A percentile compares a stretch with the other conserved stretches of the same genome.
These are phyloP conservation scores for Ceratobasidium sp. DNA, from an alignment of 1,284 basidiomycete species.

Conservation along the genomic window DNA sequence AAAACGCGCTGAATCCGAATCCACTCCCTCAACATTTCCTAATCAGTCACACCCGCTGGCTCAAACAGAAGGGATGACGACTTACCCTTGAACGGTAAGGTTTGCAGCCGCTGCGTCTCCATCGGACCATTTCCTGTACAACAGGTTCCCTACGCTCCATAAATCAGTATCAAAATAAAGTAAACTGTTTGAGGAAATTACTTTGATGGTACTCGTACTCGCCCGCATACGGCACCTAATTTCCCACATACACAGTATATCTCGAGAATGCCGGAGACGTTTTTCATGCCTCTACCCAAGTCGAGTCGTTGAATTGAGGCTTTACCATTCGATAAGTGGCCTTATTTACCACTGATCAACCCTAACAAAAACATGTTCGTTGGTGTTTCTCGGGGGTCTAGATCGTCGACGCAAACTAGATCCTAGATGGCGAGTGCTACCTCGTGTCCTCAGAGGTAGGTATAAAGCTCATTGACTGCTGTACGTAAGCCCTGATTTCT, in stretches of 20 bases:
- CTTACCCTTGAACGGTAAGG: slow-evolving; percentile 63
- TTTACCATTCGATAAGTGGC: too few relatives aligned
- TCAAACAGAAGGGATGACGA: slow-evolving; percentile 12
- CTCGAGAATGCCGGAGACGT: slow-evolving; percentile 60
- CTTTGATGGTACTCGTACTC: slow-evolving; percentile 63
- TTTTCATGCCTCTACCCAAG: slow-evolving; percentile 61
- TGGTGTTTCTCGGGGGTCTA: too few relatives aligned
- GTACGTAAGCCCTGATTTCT: too few relatives aligned
- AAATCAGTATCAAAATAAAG: background rate
- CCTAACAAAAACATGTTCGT: too few relatives aligned
- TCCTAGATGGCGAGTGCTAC: too few relatives aligned
- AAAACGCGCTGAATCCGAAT: slow-evolving; percentile 63
- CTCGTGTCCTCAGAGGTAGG: too few relatives aligned
- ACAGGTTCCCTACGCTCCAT: slow-evolving; percentile 51
- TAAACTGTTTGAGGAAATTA: slow-evolving; percentile 31
- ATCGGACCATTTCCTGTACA: slow-evolving; percentile 64
- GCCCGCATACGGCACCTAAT: slow-evolving; percentile 60
- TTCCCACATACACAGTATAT: slow-evolving; percentile 59
- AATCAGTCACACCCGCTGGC: background rate
- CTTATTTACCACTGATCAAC: too few relatives aligned
- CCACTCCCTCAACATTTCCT: slow-evolving; percentile 57
- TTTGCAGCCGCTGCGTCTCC: slow-evolving; percentile 60
- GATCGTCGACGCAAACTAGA: too few relatives aligned
- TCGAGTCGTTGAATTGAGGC: slow-evolving; percentile 58
- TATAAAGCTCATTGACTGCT: too few relatives aligned